Conservation (phyloP, 805 yeast genomes). For the Kazachstania taianensis region DNA sequence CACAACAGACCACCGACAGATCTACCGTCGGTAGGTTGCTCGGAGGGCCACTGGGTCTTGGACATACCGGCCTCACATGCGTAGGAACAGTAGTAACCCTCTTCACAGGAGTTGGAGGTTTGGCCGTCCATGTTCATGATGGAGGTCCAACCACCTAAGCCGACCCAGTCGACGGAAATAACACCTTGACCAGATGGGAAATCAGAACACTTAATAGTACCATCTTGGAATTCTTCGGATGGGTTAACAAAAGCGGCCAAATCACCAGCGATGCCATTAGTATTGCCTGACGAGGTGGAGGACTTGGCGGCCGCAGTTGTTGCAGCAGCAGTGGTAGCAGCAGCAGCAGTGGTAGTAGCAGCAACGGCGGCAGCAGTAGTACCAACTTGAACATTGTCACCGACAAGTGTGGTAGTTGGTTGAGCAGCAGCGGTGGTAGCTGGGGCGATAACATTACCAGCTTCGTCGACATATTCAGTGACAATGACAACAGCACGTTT, state of each 20-base stretch:
- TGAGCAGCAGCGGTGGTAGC: constrained; percentile 23
- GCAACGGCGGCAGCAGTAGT: constrained; percentile 6
- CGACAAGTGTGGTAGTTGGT: neutral
- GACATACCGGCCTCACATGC: constrained; percentile 76
- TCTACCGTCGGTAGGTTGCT: constrained; percentile 58
- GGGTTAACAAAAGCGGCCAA: constrained; percentile 45
- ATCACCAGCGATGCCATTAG: constrained; percentile 43
- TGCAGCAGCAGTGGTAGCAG: constrained; percentile 13
- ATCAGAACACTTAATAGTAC: constrained; percentile 50
- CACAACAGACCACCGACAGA: constrained; percentile 66
- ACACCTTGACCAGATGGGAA: constrained; percentile 69
- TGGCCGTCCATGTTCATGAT: constrained; percentile 59
- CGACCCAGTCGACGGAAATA: constrained; percentile 45
- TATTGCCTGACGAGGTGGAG: constrained; percentile 25
- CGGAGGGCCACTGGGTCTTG: constrained; percentile 68
- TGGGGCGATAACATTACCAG: constrained; percentile 21
- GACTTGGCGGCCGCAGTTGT: constrained; percentile 21
- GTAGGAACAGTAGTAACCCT: constrained; percentile 65
- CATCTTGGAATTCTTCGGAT: constrained; percentile 49
- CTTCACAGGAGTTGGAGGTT: constrained; percentile 48
- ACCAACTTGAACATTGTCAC: constrained; percentile 4
- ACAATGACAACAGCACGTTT: constrained; percentile 28
- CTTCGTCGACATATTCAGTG: constrained; percentile 25
- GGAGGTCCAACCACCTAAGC: constrained; percentile 38
- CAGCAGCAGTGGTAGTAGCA: constrained; percentile 7